phyloP scores from a whole-genome alignment of 176 grass and related monocot species.

The Olyra latifolia region DNA sequence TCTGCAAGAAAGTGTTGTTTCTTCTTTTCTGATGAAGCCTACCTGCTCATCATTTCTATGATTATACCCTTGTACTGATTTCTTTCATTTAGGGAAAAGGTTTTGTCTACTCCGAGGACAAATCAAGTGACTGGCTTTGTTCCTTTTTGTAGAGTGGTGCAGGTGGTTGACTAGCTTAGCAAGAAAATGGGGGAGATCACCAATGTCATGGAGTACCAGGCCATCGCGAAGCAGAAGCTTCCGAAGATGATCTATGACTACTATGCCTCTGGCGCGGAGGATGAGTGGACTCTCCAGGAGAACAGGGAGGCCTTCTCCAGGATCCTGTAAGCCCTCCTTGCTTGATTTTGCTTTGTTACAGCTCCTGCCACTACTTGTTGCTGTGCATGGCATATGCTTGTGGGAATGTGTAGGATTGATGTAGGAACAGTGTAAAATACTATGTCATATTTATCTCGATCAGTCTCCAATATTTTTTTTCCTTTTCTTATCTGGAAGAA shows the following conservation, averaged over 20 bases:
- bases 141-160: constrained; percentile 21
- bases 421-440: not conserved
- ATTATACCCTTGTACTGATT: not conserved
- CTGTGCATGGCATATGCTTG: not conserved
- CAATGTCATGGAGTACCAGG: constrained; percentile 91
- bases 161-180: not conserved
- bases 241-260: constrained; percentile 94
- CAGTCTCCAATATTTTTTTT: not conserved
- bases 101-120: not conserved
- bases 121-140: not conserved
- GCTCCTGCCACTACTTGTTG: not conserved
- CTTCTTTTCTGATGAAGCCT: not conserved
- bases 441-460: not conserved
- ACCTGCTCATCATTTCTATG: not conserved
- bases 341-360: not conserved
- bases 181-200: constrained; percentile 65
- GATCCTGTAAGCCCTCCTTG: constrained; percentile 61
- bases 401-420: too few relatives aligned
- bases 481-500: not conserved
- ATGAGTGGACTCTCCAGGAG: constrained; percentile 92
- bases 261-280: constrained; percentile 90
- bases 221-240: constrained; percentile 86
- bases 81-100: not conserved
- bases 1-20: not conserved
- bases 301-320: constrained; percentile 88